Evolutionary conservation across 176 grass and related monocot genomes (phyloP), one percentile per base, ranked within the genome.

Genomic region (Oryza australiensis): DNA sequence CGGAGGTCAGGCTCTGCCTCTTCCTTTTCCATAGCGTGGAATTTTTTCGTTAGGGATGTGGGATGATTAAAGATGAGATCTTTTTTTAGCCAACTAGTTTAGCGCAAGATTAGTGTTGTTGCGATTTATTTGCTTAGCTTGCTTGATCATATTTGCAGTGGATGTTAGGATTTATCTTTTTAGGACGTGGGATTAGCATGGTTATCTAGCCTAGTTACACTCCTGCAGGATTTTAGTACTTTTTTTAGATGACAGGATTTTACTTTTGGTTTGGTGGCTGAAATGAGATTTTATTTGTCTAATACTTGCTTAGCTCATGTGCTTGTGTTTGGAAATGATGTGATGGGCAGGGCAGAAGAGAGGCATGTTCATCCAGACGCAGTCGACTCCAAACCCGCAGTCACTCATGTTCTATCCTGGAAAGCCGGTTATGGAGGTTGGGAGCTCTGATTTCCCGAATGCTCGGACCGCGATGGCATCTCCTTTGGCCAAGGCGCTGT

Each of bases 391-490:
- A 0, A 99, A 99, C 79, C 97, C 93, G 0, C 85, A 93, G 43
- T 99, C 93, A 0, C 91, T 91, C n/a, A 99, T 99, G 97, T 99
- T 99, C 73, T 93, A 92, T 90, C 93, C 93, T 20, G 97, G 91
- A 49, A 99, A 99, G 78, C 89, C 89, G 0, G 87, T 99, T 78
- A 99, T 99, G 97, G 91, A 99, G 46, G 85, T 99, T 69, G 97
- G 97, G 77, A 99, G 97, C 87, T 84, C 91, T 32, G 93, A 99
- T 89, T 99, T 99, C 55, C 97, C 97, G 32, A 94, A 93, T 83
- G 83, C 91, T 75, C 87, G 93, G 22, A 40, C 87, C 0, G 85
- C 93, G 0, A 99, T 95, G 97, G 82, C 67, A 68, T 99, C 97
- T 22, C 93, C 97, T 63, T 72, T 99, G 49, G 97, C 93, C 1